Conservation (phyloP, 768 basidiomycete species). For the Calocera viscosa region DNA sequence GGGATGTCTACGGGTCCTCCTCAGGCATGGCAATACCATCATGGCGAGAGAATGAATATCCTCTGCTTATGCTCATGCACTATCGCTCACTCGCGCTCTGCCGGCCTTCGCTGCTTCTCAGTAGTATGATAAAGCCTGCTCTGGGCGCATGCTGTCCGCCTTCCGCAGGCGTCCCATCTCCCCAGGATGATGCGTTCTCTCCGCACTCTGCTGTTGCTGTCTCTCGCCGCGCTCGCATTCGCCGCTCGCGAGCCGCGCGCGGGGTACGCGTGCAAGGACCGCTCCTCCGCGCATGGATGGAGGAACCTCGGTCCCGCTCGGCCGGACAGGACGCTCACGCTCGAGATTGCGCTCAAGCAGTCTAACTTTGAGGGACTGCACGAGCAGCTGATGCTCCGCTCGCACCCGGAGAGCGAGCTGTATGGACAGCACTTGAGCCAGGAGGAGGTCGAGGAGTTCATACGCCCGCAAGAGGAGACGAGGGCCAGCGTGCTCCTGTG, state of each 20-base stretch:
- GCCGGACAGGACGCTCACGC: slow-evolving; percentile 31
- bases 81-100: too few relatives aligned
- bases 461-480: background rate
- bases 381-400: slow-evolving; percentile 42
- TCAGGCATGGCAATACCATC: too few relatives aligned
- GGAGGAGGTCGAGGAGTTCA: slow-evolving; percentile 21
- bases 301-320: slow-evolving; percentile 28
- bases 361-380: slow-evolving; percentile 40
- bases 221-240: background rate
- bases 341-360: slow-evolving; percentile 46
- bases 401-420: slow-evolving; percentile 41
- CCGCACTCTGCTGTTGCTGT: background rate
- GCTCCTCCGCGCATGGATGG: background rate
- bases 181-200: background rate
- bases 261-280: background rate
- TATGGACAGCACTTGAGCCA: slow-evolving; percentile 41
- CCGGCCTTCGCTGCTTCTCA: too few relatives aligned
- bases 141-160: background rate
- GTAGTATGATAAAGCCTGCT: too few relatives aligned
- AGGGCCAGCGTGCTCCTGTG: background rate
- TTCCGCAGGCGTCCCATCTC: background rate
- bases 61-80: too few relatives aligned
- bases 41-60: too few relatives aligned
- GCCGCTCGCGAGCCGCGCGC: background rate
- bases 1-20: too few relatives aligned